phyloP scores from a whole-genome alignment of 768 basidiomycete species.

The Lactarius akahatsu region DNA sequence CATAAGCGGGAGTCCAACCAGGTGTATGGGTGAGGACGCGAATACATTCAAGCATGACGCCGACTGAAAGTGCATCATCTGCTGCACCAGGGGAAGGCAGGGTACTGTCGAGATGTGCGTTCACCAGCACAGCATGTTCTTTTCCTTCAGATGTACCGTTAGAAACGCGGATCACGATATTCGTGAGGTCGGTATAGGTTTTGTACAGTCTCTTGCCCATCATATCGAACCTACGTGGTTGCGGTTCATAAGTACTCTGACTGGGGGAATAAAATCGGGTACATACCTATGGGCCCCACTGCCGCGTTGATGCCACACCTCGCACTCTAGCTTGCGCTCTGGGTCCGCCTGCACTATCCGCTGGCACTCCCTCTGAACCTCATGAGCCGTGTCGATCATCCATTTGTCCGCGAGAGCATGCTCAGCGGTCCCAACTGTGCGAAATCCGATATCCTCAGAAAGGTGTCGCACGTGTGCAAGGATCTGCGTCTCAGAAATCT shows the following conservation, averaged over 20 bases:
- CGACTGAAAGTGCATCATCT: constrained; percentile 86
- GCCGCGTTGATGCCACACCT: constrained; percentile 88
- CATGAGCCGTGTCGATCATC: constrained; percentile 67
- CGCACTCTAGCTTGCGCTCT: constrained; percentile 73
- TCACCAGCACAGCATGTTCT: constrained; percentile 81
- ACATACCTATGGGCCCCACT: constrained; percentile 84
- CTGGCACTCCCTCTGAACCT: constrained; percentile 63
- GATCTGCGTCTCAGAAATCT: constrained; percentile 70
- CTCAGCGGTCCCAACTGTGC: constrained; percentile 88
- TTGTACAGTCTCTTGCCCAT: constrained; percentile 83
- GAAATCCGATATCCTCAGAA: constrained; percentile 85
- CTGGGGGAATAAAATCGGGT: neutral
- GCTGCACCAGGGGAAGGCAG: constrained; percentile 86
- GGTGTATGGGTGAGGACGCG: constrained; percentile 71
- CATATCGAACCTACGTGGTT: constrained; percentile 79
- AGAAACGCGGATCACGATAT: constrained; percentile 85
- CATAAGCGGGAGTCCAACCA: constrained; percentile 68
- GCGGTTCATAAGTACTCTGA: neutral
- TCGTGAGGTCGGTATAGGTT: constrained; percentile 82
- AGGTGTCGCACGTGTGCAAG: constrained; percentile 62
- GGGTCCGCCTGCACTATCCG: constrained; percentile 36
- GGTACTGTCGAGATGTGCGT: constrained; percentile 87
- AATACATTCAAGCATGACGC: constrained; percentile 88
- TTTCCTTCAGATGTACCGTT: constrained; percentile 70
- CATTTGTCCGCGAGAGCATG: constrained; percentile 84